These are phyloP conservation scores for Aspergillus texensis DNA, from an alignment of 2,329 filamentous ascomycete species.

Conservation along the genomic window DNA sequence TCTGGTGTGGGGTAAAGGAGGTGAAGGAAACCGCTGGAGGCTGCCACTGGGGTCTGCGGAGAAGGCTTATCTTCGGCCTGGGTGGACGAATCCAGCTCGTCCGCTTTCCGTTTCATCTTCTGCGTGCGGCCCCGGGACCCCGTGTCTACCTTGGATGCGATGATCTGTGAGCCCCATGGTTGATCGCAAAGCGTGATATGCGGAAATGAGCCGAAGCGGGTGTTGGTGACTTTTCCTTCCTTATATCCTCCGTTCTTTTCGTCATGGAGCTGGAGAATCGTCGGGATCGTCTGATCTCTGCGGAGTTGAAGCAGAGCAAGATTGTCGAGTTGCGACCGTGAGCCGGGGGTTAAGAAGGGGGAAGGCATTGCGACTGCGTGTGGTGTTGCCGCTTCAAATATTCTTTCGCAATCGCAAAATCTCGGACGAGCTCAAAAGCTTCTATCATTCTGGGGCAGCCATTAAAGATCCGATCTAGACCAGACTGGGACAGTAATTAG, in stretches of 20 bases:
- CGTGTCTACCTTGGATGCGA: conserved; percentile 87
- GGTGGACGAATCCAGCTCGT: conserved; percentile 41
- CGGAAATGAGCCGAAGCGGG: conserved; percentile 88
- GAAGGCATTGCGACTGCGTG: conserved; percentile 53
- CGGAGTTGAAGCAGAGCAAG: conserved; percentile 87
- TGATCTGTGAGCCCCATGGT: conserved; percentile 89
- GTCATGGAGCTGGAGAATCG: conserved; percentile 66
- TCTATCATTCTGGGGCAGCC: conserved; percentile 1
- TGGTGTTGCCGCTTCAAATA: neutral
- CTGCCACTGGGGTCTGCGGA: conserved; percentile 37
- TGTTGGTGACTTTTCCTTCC: conserved; percentile 82
- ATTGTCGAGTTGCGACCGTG: conserved; percentile 62
- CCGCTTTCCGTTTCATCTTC: conserved; percentile 52
- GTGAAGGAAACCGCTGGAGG: conserved; percentile 52
- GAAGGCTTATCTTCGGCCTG: conserved; percentile 23
- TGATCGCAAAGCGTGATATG: conserved; percentile 75
- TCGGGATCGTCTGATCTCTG: conserved; percentile 79
- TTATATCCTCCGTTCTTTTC: conserved; percentile 71
- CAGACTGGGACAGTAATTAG: neutral
- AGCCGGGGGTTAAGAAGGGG: conserved; percentile 76
- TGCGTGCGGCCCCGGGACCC: conserved; percentile 83
- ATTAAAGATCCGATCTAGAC: neutral
- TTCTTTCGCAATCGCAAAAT: conserved; percentile 2
- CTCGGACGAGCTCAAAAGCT: neutral
- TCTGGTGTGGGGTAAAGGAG: conserved; percentile 54